Conservation (phyloP, 257 asterid genomes). For the Penstemon eatonii region DNA sequence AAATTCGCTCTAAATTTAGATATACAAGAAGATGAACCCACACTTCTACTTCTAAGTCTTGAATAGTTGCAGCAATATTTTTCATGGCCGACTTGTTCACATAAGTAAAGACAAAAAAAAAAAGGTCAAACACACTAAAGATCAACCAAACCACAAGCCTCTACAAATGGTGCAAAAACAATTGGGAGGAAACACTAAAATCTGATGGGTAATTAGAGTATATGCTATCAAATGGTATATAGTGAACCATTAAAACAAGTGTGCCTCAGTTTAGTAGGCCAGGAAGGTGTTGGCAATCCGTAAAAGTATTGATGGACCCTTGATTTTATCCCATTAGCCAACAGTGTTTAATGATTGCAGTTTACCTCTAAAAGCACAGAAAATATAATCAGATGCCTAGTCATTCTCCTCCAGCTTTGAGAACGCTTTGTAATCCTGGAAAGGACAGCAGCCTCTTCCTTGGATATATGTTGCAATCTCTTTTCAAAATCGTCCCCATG, state of each 20-base stretch:
- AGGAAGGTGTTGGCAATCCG: not conserved
- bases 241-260: not conserved
- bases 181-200: not conserved
- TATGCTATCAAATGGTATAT: not conserved
- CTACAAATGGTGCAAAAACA: not conserved
- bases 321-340: not conserved
- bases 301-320: not conserved
- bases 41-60: not conserved
- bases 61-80: not conserved
- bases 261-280: not conserved
- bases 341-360: not conserved
- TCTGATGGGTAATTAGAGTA: no score
- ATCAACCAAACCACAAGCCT: not conserved
- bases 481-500: slow-evolving; percentile 87
- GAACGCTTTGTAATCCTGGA: slow-evolving; percentile 68
- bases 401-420: slow-evolving; percentile 57
- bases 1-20: not conserved
- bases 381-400: slow-evolving; percentile 57
- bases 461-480: slow-evolving; percentile 79
- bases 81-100: not conserved
- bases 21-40: not conserved
- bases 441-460: slow-evolving; percentile 84
- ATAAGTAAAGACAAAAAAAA: not conserved
- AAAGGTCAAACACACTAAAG: not conserved
- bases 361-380: slow-evolving; percentile 77